A percentile compares a stretch with the other conserved stretches of the same genome.
Evolutionary conservation across 768 basidiomycete species (phyloP).

Genomic region (Boletus vinaceobasis): DNA sequence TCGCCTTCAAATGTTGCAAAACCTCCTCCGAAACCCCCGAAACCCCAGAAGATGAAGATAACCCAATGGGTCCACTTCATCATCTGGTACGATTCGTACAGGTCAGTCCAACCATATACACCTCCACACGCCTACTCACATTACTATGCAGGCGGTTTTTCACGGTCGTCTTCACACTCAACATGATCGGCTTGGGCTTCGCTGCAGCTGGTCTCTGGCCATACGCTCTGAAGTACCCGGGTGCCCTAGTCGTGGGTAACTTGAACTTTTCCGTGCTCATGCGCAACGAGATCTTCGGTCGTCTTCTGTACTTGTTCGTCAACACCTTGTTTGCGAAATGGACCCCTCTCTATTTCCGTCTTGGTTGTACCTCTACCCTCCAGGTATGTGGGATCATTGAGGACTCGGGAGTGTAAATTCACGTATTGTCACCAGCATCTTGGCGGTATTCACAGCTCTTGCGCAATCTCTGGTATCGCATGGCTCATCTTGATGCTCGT

Average conservation of each 20-base stretch:
- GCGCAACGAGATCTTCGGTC: slow-evolving; percentile 80
- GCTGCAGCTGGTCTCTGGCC: slow-evolving; percentile 63
- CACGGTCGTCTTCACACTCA: slow-evolving; percentile 55
- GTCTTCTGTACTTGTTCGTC: slow-evolving; percentile 65
- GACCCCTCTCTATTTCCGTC: slow-evolving; percentile 68
- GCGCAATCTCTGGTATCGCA: slow-evolving; percentile 63
- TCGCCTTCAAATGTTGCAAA: slow-evolving; percentile 34
- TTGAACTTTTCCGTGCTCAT: slow-evolving; percentile 68
- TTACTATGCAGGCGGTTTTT: slow-evolving; percentile 62
- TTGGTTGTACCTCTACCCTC: slow-evolving; percentile 70
- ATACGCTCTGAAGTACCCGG: slow-evolving; percentile 63
- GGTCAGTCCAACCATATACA: slow-evolving; percentile 38
- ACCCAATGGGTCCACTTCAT: slow-evolving; percentile 59
- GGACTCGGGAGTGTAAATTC: neutral
- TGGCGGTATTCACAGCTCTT: slow-evolving; percentile 77
- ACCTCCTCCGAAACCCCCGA: slow-evolving; percentile 32
- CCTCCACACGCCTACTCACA: slow-evolving; percentile 1
- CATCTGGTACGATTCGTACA: slow-evolving; percentile 79
- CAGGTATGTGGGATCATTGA: slow-evolving; percentile 40
- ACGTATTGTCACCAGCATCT: slow-evolving; percentile 50
- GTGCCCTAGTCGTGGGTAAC: slow-evolving; percentile 74
- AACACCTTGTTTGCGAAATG: slow-evolving; percentile 83
- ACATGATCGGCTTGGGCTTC: slow-evolving; percentile 55
- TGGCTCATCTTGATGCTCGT: slow-evolving; percentile 69
- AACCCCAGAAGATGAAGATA: slow-evolving; percentile 51